These are phyloP conservation scores for Cyclotella kingstonii DNA, from an alignment of 108 stramenopile genomes.

Conservation along the genomic window DNA sequence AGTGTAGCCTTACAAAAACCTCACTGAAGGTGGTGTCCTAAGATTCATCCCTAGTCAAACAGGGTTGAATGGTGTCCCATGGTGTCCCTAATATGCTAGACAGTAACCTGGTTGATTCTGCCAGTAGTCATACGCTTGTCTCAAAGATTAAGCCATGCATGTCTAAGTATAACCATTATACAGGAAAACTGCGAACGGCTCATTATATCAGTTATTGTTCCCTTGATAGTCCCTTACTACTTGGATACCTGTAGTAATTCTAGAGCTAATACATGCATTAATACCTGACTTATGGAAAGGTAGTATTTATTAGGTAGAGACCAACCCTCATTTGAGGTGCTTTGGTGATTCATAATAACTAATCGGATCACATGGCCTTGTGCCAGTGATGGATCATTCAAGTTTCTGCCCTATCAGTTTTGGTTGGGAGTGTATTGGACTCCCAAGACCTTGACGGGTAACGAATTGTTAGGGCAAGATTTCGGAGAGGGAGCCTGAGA, in stretches of 20 bases:
- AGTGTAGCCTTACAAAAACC: too few species aligned
- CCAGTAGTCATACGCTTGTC: conserved; percentile 99
- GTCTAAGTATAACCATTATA: conserved; percentile 97
- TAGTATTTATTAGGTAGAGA: conserved; percentile 97
- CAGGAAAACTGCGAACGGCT: conserved; percentile 94
- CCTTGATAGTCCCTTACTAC: conserved; percentile 98
- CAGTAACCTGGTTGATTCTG: conserved; percentile 99
- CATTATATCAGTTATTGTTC: conserved; percentile 99
- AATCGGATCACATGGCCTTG: conserved; percentile 83
- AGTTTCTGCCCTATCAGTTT: conserved; percentile 98
- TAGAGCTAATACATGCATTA: conserved; percentile 97
- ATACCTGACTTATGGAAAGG: conserved; percentile 83
- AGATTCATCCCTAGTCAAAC: too few species aligned
- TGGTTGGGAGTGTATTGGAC: conserved; percentile 96
- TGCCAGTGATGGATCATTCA: conserved; percentile 90
- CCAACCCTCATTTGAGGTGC: conserved; percentile 86
- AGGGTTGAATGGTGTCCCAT: too few species aligned
- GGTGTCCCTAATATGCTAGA: too few species aligned
- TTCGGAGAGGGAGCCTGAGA: conserved; percentile 99
- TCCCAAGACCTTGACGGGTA: conserved; percentile 96
- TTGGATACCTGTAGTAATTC: conserved; percentile 99
- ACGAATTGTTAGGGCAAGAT: conserved; percentile 97
- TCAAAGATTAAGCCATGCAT: conserved; percentile 99
- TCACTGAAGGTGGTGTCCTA: too few species aligned
- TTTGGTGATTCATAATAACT: conserved; percentile 96